phyloP scores from a whole-genome alignment of 2,329 filamentous ascomycete species.

The Aspergillus carbonarius region DNA sequence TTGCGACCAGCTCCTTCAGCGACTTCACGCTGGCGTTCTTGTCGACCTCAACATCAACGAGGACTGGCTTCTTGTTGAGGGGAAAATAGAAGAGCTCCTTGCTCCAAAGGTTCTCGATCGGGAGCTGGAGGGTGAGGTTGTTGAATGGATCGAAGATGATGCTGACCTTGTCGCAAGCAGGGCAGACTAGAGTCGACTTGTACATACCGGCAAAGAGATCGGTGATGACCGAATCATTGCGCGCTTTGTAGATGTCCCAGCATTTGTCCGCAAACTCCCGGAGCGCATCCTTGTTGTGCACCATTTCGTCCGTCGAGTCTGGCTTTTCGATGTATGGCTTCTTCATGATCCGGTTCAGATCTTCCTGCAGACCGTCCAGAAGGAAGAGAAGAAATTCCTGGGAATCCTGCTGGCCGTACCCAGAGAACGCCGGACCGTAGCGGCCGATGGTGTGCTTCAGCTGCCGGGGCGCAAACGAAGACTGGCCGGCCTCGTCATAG shows the following conservation, averaged over 20 bases:
- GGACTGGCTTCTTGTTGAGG: conserved; percentile 67
- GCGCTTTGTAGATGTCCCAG: conserved; percentile 85
- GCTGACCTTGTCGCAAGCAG: conserved; percentile 88
- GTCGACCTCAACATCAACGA: conserved; percentile 75
- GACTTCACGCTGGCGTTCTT: conserved; percentile 60
- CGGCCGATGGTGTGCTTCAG: conserved; percentile 83
- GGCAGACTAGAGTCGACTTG: conserved; percentile 94
- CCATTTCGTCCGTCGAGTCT: conserved; percentile 95
- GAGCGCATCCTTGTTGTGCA: conserved; percentile 76
- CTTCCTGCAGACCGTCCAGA: conserved; percentile 90
- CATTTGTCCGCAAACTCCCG: conserved; percentile 81
- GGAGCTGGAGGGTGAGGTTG: conserved; percentile 85
- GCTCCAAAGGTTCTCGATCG: conserved; percentile 79
- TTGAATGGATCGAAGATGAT: conserved; percentile 99
- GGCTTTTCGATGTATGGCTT: conserved; percentile 98
- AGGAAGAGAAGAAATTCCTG: conserved; percentile 96
- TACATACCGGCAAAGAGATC: conserved; percentile 98
- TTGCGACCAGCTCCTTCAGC: conserved; percentile 53
- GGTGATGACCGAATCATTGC: conserved; percentile 92
- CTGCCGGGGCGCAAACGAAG: conserved; percentile 72
- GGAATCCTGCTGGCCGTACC: conserved; percentile 94
- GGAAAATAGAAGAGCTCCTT: conserved; percentile 76
- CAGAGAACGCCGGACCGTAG: conserved; percentile 82
- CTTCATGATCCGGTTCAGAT: conserved; percentile 87
- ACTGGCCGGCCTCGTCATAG: conserved; percentile 65